Conservation (phyloP, 2,329 filamentous ascomycete genomes). For the Colletotrichum sp. region DNA sequence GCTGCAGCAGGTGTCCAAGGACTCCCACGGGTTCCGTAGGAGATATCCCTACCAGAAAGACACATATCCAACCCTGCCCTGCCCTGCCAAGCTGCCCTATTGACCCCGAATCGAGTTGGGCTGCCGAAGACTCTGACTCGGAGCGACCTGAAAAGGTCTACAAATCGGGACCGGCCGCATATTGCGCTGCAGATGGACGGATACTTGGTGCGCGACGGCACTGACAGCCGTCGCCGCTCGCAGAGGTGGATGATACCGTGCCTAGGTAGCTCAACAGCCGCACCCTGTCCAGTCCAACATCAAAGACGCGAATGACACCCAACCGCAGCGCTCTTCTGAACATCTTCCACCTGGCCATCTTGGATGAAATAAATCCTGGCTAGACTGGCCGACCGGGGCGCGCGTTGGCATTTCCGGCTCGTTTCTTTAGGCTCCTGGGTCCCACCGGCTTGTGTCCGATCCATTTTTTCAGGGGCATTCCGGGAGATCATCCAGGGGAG, state of each 20-base stretch:
- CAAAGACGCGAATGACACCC: not conserved
- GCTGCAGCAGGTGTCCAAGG: not conserved
- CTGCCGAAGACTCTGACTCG: constrained; percentile 1
- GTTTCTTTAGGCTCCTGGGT: constrained; percentile 20
- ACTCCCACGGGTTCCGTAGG: not conserved
- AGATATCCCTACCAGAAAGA: not conserved
- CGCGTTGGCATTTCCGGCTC: constrained; percentile 14
- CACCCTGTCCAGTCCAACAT: not conserved
- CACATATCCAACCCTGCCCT: not conserved
- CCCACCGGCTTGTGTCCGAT: constrained; percentile 21
- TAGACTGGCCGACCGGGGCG: constrained; percentile 10
- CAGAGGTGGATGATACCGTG: not conserved
- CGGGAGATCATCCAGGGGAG: constrained; percentile 24
- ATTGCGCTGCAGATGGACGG: not conserved
- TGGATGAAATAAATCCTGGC: constrained; percentile 1
- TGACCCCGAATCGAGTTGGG: constrained; percentile 5
- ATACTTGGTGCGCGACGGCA: not conserved
- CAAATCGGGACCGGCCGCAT: not conserved
- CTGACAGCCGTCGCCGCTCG: not conserved
- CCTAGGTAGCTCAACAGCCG: not conserved
- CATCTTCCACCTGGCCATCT: not conserved
- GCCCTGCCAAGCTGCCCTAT: constrained; percentile 9
- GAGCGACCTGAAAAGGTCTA: not conserved
- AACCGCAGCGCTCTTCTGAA: not conserved
- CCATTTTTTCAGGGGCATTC: constrained; percentile 17